Evolutionary conservation across 2,329 filamentous ascomycete species (phyloP), one percentile per base, ranked within the genome.

Genomic region (Scytalidium sp.): DNA sequence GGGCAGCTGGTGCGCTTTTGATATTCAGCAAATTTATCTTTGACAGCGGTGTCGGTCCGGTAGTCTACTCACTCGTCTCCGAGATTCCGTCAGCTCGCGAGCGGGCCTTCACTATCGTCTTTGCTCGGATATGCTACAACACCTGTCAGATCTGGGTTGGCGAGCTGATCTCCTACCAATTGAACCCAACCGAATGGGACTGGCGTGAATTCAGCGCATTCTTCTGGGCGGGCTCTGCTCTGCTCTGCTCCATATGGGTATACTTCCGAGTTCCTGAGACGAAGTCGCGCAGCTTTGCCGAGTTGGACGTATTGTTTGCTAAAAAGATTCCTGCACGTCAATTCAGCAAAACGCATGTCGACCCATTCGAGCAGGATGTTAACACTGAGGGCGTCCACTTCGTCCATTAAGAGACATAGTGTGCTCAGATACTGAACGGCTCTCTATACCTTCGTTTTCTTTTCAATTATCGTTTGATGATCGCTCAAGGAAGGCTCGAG

Each of bases 31-130:
- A 90, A 2, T 73, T 92, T 45, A 80, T 85, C 58, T 96, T 94
- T 70, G 88, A 95, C 65, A 75, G 91, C 44, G 88, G 88, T 0
- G 90, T 96, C 43, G 90, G 90, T 36, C 93, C 90, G 0, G 88
- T 95, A 7, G 89, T 86, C 67, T 95, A 93, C 70, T 44, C 48
- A 27, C 25, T 50, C 9, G 48, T 44, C 23, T 81, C 86, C 2
- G 90, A 95, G 67, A 71, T 95, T 22, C 90, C 88, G 0, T 89
- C 88, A 0, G 81, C 88, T 19, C 80, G 90, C 2, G 76, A 95
- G 40, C 87, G 90, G 63, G 90, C 93, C 73, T 95, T 95, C 75
- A 95, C 90, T 1, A 86, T 95, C 21, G 90, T 92, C 1, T 78
- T 95, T 3, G 89, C 87, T 2, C 85, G 90, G 49, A 87, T 88